These are phyloP conservation scores for Dipteronia dyeriana DNA, from an alignment of 345 rosid species.

Conservation along the genomic window DNA sequence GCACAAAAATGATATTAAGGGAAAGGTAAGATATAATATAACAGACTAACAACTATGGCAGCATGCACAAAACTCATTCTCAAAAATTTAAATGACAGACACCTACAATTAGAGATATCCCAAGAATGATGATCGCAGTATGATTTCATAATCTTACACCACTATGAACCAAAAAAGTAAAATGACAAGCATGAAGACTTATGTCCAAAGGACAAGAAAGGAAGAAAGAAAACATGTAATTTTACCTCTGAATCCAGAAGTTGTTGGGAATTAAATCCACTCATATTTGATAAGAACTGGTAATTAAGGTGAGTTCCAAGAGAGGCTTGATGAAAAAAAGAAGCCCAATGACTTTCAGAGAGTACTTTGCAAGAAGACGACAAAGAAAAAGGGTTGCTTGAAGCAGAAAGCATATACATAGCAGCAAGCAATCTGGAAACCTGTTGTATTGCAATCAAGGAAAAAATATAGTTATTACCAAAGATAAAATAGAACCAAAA, in stretches of 20 bases:
- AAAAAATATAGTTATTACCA: constrained; percentile 15
- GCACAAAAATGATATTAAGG: not conserved
- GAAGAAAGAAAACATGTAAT: not conserved
- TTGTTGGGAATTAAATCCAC: constrained; percentile 32
- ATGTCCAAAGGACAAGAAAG: constrained; percentile 2
- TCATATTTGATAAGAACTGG: constrained; percentile 56
- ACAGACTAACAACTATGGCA: not conserved
- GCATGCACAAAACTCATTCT: not conserved
- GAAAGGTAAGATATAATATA: not conserved
- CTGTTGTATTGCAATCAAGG: constrained; percentile 36
- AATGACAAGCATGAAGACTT: too few relatives aligned
- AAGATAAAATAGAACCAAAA: not conserved
- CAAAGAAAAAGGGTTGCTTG: constrained; percentile 46
- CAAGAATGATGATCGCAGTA: not conserved
- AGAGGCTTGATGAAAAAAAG: constrained; percentile 95
- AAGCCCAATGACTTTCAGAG: constrained; percentile 87
- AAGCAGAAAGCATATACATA: constrained; percentile 59
- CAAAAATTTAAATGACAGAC: not conserved
- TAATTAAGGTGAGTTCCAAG: constrained; percentile 70
- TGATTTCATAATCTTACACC: not conserved
- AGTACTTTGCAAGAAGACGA: constrained; percentile 47
- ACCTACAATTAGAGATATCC: not conserved
- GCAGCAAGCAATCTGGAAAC: constrained; percentile 79
- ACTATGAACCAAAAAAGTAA: too few relatives aligned
- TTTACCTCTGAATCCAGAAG: constrained; percentile 49